Percentiles rank a stretch among this genome's conserved stretches.
Evolutionary conservation across 2,329 filamentous ascomycete genomes (phyloP).

Genomic region (Aspergillus hortae): DNA sequence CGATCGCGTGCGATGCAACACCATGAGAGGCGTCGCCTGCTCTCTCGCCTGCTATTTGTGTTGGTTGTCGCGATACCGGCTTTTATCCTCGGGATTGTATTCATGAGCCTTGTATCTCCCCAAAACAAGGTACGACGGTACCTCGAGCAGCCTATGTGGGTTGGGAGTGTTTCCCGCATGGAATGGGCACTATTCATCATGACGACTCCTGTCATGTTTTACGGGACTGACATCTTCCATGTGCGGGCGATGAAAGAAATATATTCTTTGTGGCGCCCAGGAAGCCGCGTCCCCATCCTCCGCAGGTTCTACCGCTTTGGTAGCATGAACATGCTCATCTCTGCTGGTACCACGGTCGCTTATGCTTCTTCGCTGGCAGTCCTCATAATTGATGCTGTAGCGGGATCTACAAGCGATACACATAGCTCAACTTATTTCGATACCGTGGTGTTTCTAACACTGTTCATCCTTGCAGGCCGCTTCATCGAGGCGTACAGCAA

Average conservation of each 20-base stretch:
- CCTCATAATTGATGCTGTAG: conserved; percentile 58
- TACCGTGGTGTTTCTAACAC: conserved; percentile 84
- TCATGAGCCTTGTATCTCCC: conserved; percentile 74
- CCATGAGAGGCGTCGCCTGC: conserved; percentile 64
- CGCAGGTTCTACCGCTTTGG: conserved; percentile 87
- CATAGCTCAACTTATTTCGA: conserved; percentile 75
- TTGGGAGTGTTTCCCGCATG: conserved; percentile 66
- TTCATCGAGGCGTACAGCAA: conserved; percentile 79
- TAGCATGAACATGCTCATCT: conserved; percentile 95
- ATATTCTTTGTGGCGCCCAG: conserved; percentile 68
- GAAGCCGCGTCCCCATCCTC: conserved; percentile 68
- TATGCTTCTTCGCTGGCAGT: conserved; percentile 80
- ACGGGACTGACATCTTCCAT: conserved; percentile 83
- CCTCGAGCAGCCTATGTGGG: conserved; percentile 67
- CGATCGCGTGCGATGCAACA: conserved; percentile 69
- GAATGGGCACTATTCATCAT: conserved; percentile 79
- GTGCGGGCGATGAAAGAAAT: conserved; percentile 74
- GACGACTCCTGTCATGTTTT: conserved; percentile 82
- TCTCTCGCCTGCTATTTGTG: conserved; percentile 68
- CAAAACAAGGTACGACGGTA: conserved; percentile 58
- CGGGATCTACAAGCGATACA: conserved; percentile 40
- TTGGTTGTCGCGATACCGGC: conserved; percentile 71
- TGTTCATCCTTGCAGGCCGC: conserved; percentile 71
- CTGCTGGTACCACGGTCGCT: conserved; percentile 80
- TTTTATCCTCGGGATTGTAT: conserved; percentile 83